These are phyloP conservation scores for Microstroma glucosiphilum DNA, from an alignment of 1,284 basidiomycete genomes.

Conservation along the genomic window DNA sequence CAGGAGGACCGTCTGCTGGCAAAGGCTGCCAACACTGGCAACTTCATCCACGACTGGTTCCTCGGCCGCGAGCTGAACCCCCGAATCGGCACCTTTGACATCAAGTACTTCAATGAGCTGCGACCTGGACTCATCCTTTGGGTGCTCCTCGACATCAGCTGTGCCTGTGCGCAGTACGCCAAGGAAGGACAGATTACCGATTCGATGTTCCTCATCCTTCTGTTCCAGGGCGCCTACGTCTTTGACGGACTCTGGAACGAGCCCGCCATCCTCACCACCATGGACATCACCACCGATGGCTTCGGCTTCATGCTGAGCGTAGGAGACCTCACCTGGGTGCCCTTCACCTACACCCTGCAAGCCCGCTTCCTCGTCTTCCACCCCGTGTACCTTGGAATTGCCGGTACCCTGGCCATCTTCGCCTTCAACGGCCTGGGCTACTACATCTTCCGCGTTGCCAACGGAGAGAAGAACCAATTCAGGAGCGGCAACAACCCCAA, in stretches of 20 bases:
- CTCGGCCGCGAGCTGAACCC: constrained; percentile 96
- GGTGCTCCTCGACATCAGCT: constrained; percentile 82
- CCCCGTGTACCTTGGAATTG: constrained; percentile 69
- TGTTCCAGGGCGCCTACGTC: constrained; percentile 83
- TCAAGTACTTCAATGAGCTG: constrained; percentile 79
- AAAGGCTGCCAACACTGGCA: constrained; percentile 83
- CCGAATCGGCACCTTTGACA: constrained; percentile 73
- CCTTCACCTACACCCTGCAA: constrained; percentile 89
- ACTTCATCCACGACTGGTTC: constrained; percentile 87
- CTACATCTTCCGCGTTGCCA: constrained; percentile 82
- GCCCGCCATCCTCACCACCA: constrained; percentile 78
- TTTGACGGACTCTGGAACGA: constrained; percentile 82
- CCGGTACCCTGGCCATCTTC: constrained; percentile 62
- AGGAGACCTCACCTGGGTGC: constrained; percentile 90
- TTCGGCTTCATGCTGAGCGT: constrained; percentile 98
- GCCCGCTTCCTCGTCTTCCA: constrained; percentile 87
- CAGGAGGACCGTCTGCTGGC: constrained; percentile 64
- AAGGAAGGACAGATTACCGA: constrained; percentile 74
- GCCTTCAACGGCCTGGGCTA: constrained; percentile 70
- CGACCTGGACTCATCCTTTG: constrained; percentile 93
- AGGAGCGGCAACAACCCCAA: constrained; percentile 88
- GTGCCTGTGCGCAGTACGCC: constrained; percentile 82
- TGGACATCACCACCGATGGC: constrained; percentile 97
- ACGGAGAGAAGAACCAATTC: constrained; percentile 94
- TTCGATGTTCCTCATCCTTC: constrained; percentile 81